Conservation (phyloP, 345 rosid genomes). For the Ailanthus altissimus region DNA sequence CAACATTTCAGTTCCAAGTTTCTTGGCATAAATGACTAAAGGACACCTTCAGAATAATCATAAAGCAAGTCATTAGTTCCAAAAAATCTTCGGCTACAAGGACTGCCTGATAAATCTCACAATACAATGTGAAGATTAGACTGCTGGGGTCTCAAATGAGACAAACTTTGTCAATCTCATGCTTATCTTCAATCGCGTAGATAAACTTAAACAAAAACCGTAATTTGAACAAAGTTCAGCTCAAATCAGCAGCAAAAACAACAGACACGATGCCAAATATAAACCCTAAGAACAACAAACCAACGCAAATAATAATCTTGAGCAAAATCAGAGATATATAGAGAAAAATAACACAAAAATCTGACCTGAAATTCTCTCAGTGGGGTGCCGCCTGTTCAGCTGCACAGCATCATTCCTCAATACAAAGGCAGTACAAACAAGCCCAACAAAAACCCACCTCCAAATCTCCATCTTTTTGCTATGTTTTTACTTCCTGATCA, state of each 20-base stretch:
- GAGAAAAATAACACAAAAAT: neutral
- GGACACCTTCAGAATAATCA: neutral
- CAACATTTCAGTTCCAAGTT: constrained; percentile 1
- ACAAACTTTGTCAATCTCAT: neutral
- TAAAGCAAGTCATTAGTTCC: neutral
- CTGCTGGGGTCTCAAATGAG: neutral
- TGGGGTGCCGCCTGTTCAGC: constrained; percentile 66
- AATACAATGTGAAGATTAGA: neutral
- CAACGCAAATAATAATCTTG: neutral
- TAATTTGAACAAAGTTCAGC: neutral
- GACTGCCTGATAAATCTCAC: neutral
- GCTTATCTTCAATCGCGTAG: neutral
- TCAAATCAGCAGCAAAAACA: neutral
- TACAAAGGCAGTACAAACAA: constrained; percentile 39
- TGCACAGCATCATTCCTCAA: constrained; percentile 52
- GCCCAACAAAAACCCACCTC: constrained; percentile 53
- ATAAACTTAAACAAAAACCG: neutral
- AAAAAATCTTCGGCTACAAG: neutral
- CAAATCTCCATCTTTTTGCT: constrained; percentile 43
- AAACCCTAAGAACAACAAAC: neutral
- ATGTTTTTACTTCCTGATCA: neutral
- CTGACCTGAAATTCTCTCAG: constrained; percentile 91
- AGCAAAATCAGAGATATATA: constrained; percentile 8
- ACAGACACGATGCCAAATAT: neutral
- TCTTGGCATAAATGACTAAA: constrained; percentile 1